Evolutionary conservation across 148 eudicot species (phyloP), one percentile per base, ranked within the genome.

Genomic region (Diospyros lotus): DNA sequence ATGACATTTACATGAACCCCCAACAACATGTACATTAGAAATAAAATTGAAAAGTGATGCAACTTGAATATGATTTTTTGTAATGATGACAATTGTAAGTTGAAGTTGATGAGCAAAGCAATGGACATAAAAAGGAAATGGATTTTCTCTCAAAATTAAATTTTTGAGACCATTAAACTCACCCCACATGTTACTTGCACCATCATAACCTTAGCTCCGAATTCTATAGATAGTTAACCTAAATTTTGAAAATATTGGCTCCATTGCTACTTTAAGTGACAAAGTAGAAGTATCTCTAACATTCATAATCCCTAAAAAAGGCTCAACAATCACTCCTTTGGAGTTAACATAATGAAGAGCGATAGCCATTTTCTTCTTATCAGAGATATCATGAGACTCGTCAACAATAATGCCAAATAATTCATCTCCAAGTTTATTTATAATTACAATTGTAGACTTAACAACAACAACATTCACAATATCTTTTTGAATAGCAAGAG

Each of bases 271-370:
- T 28, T 28, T 28, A 28, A 28, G 28, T 28, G 28, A 28, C 28
- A 28, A 28, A 28, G 28, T 28, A 28, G 28, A 28, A 28, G 28
- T 28, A 28, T 28, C 28, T 28, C 28, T 28, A 48, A 72, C 68
- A 66, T 67, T 68, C 2, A n/a, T 60, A 66, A 76, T 17, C 4
- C 79, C 83, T 15, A 76, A 5, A 58, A 76, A 71, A 5, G 41
- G 44, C 63, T 60, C 83, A 68, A 28, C 9, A 3, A 78, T 51
- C 1, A 11, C 14, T 0, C 81, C 76, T 4, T 7, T 10, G 15
- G 39, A 42, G 40, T 72, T 68, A 5, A 72, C 76, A 59, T 50
- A 72, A 0, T 60, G 58, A 42, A 79, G 10, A 58, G 5, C 56
- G 28, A 77, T 39, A 11, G 65, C 71, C 72, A 68, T 44, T 62